phyloP scores from a whole-genome alignment of 805 yeast species.

The Metschnikowia lunata region DNA sequence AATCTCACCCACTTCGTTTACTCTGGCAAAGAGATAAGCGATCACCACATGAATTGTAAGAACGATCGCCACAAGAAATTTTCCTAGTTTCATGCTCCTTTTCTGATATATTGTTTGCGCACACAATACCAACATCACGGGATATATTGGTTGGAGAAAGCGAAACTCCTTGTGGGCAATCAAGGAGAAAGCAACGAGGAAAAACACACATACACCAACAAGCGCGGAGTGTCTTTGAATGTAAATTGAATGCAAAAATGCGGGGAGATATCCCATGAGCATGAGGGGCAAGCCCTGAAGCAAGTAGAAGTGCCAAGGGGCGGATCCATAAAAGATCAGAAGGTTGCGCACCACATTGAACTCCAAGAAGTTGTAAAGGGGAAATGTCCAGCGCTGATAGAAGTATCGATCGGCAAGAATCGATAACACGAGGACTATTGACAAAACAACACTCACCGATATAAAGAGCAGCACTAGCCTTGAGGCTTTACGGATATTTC shows the following conservation, averaged over 20 bases:
- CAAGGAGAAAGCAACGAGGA: slow-evolving; percentile 54
- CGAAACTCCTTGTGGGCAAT: slow-evolving; percentile 88
- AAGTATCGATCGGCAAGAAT: slow-evolving; percentile 48
- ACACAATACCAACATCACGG: slow-evolving; percentile 55
- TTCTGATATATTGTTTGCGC: slow-evolving; percentile 22
- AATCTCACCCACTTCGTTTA: slow-evolving; percentile 85
- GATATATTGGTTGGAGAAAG: slow-evolving; percentile 81
- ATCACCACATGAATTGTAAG: slow-evolving; percentile 35
- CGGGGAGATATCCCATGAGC: slow-evolving; percentile 62
- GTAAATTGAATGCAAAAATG: slow-evolving; percentile 33
- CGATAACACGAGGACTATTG: slow-evolving; percentile 21
- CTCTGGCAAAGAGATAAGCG: slow-evolving; percentile 51
- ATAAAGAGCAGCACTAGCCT: slow-evolving; percentile 8
- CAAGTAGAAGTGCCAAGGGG: slow-evolving; percentile 82
- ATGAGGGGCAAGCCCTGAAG: slow-evolving; percentile 79
- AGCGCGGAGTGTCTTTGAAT: slow-evolving; percentile 15
- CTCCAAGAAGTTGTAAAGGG: slow-evolving; percentile 63
- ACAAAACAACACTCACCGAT: slow-evolving; percentile 23
- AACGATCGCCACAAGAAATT: slow-evolving; percentile 11
- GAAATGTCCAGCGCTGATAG: slow-evolving; percentile 55
- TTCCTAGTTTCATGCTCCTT: not conserved
- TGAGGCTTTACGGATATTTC: slow-evolving; percentile 2
- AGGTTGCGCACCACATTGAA: slow-evolving; percentile 74
- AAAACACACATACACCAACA: slow-evolving; percentile 32
- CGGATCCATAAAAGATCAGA: slow-evolving; percentile 78